These are phyloP conservation scores for Puccinia horiana DNA, from an alignment of 1,284 basidiomycete species.

Conservation along the genomic window DNA sequence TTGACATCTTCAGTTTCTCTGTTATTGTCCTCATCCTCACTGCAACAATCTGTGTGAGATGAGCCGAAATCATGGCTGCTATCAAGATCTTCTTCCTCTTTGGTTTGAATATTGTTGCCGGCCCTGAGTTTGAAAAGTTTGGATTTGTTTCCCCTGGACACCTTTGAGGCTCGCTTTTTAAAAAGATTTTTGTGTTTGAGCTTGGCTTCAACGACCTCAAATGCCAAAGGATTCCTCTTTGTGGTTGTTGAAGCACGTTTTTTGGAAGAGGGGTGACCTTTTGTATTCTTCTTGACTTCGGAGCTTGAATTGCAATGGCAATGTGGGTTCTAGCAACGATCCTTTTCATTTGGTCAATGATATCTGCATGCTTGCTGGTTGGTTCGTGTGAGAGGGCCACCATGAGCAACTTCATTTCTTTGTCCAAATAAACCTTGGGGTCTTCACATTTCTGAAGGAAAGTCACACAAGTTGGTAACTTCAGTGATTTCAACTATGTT, in stretches of 20 bases:
- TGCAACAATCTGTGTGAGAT: no score
- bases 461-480: neutral
- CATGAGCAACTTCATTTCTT: neutral
- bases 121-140: neutral
- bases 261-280: neutral
- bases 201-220: neutral
- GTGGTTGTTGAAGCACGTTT: neutral
- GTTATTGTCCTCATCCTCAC: no score
- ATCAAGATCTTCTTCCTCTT: neutral
- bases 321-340: neutral
- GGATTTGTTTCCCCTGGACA: neutral
- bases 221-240: neutral
- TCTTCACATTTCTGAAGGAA: neutral
- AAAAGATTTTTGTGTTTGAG: neutral
- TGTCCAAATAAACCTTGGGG: neutral
- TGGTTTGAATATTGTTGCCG: neutral
- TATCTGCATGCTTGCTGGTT: neutral
- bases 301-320: neutral
- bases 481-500: neutral
- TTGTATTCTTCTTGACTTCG: neutral
- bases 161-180: neutral
- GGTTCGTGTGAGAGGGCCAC: neutral
- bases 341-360: neutral
- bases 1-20: no score
- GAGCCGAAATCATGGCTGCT: no score